phyloP scores from a whole-genome alignment of 108 stramenopile genomes.

The Nitzschia palea region DNA sequence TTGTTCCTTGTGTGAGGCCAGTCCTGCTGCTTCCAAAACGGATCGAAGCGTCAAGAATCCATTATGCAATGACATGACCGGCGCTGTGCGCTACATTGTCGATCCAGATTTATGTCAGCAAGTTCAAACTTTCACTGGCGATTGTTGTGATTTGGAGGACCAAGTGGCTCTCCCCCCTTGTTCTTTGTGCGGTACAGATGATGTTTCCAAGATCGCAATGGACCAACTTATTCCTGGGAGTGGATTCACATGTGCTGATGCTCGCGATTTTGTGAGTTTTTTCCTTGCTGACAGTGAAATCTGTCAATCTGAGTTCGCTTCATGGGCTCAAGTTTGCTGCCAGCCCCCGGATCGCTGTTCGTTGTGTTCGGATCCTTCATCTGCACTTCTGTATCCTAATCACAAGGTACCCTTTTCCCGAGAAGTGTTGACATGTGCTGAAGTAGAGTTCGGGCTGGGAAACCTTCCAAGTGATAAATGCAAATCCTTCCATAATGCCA shows the following conservation, averaged over 20 bases:
- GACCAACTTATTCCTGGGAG: not conserved
- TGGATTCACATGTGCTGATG: not conserved
- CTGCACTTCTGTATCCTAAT: not conserved
- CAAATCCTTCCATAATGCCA: not conserved
- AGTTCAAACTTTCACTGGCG: not conserved
- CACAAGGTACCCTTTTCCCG: not conserved
- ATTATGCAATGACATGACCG: not conserved
- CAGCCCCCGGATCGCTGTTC: not conserved
- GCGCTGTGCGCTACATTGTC: not conserved
- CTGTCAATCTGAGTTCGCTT: not conserved
- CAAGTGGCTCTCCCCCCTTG: not conserved
- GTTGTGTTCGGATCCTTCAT: not conserved
- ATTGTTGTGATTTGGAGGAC: not conserved
- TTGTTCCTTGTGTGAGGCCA: not conserved
- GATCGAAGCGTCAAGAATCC: too few species aligned
- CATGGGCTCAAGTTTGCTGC: not conserved
- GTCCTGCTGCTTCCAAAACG: too few species aligned
- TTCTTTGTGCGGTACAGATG: not conserved
- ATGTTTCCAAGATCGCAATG: not conserved
- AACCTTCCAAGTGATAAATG: not conserved
- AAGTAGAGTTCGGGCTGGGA: slow-evolving; percentile 2
- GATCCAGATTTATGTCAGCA: not conserved
- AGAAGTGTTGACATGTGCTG: not conserved
- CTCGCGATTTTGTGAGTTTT: not conserved
- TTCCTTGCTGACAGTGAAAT: not conserved